phyloP scores from a whole-genome alignment of 768 basidiomycete species.

The Tricholomella constricta region DNA sequence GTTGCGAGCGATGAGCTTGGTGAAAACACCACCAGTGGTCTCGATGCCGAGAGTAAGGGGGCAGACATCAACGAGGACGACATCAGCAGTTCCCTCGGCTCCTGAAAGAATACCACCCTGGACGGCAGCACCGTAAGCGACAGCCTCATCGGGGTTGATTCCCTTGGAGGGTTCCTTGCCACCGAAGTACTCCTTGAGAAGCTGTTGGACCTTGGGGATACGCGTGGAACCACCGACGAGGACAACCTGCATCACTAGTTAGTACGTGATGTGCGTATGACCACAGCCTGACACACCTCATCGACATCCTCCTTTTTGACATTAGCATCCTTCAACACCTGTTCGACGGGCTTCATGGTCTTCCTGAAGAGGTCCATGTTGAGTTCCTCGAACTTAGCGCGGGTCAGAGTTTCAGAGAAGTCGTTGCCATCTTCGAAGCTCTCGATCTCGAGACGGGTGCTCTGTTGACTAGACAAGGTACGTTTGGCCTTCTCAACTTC shows the following conservation, averaged over 20 bases:
- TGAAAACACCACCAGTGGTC: slow-evolving; percentile 98
- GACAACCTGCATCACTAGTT: slow-evolving; percentile 55
- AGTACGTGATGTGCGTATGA: background rate
- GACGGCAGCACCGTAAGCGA: slow-evolving; percentile 98
- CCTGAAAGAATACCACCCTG: slow-evolving; percentile 98
- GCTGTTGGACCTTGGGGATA: slow-evolving; percentile 99
- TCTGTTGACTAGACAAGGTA: slow-evolving; percentile 90
- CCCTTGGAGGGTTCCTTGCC: slow-evolving; percentile 97
- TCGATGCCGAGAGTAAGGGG: slow-evolving; percentile 98
- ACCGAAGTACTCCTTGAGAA: slow-evolving; percentile 96
- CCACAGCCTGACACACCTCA: slow-evolving; percentile 53
- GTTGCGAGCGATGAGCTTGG: slow-evolving; percentile 96
- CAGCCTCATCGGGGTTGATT: slow-evolving; percentile 99
- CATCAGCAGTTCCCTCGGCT: slow-evolving; percentile 85
- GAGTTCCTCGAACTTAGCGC: slow-evolving; percentile 98
- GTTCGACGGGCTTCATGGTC: slow-evolving; percentile 99
- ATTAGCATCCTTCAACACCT: slow-evolving; percentile 96
- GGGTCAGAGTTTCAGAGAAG: slow-evolving; percentile 94
- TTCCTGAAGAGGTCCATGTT: slow-evolving; percentile 99
- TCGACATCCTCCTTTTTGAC: slow-evolving; percentile 98
- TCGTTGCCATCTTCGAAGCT: slow-evolving; percentile 95
- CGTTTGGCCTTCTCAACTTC: slow-evolving; percentile 95
- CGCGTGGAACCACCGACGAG: slow-evolving; percentile 98
- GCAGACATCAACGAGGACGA: slow-evolving; percentile 95
- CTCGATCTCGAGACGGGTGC: slow-evolving; percentile 92